A percentile compares a stretch with the other conserved stretches of the same genome.
Conservation (phyloP, 495 filamentous ascomycete genomes). For the Bacidia gigantensis region DNA sequence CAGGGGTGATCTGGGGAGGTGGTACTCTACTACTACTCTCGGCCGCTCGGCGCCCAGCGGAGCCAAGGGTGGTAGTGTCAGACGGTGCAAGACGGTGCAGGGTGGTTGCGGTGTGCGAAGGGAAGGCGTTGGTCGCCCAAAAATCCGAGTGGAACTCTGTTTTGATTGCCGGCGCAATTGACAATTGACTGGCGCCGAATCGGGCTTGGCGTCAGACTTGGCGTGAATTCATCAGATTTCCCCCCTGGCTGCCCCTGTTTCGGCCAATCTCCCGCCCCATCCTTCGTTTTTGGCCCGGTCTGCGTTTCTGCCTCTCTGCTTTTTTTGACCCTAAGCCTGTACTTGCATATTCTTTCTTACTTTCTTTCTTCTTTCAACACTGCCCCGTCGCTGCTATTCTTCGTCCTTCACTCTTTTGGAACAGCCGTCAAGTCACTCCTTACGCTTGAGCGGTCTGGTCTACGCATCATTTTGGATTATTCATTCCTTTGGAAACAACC, state of each 20-base stretch:
- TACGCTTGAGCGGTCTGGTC: background rate
- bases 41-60: no score
- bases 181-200: background rate
- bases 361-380: background rate
- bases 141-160: background rate
- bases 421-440: slow-evolving; percentile 2
- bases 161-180: background rate
- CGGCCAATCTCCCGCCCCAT: background rate
- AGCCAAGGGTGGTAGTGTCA: background rate
- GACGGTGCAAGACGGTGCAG: no score
- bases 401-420: background rate
- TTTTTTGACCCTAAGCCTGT: no score
- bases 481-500: background rate
- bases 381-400: background rate
- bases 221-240: no score
- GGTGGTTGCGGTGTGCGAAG: background rate
- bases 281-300: background rate
- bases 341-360: background rate
- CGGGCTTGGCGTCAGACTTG: background rate
- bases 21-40: no score
- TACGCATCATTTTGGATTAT: background rate
- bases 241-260: background rate
- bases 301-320: no score
- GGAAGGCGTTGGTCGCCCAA: background rate
- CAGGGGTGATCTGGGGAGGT: background rate